A percentile compares a stretch with the other conserved stretches of the same genome.
Conservation (phyloP, 192 early-diverging fungal species). For the Coemansia sp. region DNA sequence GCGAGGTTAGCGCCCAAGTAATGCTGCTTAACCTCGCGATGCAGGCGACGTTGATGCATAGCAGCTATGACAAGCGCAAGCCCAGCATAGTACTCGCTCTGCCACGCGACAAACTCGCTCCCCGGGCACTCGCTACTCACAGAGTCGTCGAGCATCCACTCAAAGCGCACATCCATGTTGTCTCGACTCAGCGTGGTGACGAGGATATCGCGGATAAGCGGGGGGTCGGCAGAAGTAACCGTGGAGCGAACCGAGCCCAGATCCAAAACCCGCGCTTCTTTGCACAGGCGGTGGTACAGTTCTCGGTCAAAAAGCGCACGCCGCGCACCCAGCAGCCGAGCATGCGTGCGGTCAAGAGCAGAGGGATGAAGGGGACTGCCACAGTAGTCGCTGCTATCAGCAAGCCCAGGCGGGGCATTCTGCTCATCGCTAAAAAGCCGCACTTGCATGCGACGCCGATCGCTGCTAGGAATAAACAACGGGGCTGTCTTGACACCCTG, state of each 20-base stretch:
- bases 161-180: conserved; percentile 34
- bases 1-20: conserved; percentile 22
- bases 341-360: conserved; percentile 32
- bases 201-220: conserved; percentile 29
- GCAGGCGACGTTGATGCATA: conserved; percentile 37
- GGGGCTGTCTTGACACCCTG: conserved; percentile 4
- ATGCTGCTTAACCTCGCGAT: conserved; percentile 22
- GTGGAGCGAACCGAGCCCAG: conserved; percentile 38
- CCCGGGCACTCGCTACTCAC: not conserved
- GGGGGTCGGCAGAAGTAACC: not conserved
- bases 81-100: conserved; percentile 26
- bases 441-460: conserved; percentile 19
- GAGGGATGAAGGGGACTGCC: not conserved
- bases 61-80: conserved; percentile 37
- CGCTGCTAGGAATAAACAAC: conserved; percentile 21
- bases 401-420: not conserved
- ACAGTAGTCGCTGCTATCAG: not conserved
- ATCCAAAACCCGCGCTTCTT: conserved; percentile 49
- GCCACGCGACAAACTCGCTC: conserved; percentile 34
- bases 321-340: conserved; percentile 20
- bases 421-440: conserved; percentile 7
- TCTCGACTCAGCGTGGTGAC: conserved; percentile 38
- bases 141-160: conserved; percentile 30
- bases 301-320: conserved; percentile 43
- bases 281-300: conserved; percentile 44